These are phyloP conservation scores for Leishmania lainsoni DNA, from an alignment of 208 protist genomes.

Conservation along the genomic window DNA sequence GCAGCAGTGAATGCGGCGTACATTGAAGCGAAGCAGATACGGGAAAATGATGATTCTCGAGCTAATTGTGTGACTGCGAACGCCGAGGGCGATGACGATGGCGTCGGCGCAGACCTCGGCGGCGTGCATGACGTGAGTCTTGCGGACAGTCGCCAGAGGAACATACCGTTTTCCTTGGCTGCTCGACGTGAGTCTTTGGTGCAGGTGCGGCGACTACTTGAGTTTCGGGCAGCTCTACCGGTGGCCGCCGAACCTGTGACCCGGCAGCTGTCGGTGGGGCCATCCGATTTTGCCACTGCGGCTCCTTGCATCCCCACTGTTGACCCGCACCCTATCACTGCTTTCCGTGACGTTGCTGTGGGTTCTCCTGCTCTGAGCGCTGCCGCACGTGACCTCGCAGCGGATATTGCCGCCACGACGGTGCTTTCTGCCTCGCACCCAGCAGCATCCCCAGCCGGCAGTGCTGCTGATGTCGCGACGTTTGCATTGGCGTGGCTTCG, in stretches of 20 bases:
- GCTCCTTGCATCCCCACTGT: neutral
- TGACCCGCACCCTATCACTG: neutral
- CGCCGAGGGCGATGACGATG: neutral
- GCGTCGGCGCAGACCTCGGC: neutral
- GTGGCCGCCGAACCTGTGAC: neutral
- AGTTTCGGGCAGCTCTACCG: slow-evolving; percentile 3
- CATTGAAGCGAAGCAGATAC: neutral
- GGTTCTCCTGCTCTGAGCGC: neutral
- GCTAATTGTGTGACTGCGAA: neutral
- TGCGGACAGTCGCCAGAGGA: neutral
- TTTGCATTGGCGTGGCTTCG: slow-evolving; percentile 13
- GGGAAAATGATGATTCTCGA: no score
- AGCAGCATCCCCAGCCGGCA: neutral
- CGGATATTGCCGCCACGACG: slow-evolving; percentile 28
- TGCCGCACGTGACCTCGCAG: slow-evolving; percentile 27
- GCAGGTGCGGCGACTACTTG: slow-evolving; percentile 4
- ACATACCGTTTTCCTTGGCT: neutral
- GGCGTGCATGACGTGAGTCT: neutral
- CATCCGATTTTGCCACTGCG: neutral
- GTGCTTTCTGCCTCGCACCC: neutral
- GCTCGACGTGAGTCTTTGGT: neutral
- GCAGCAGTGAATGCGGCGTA: neutral
- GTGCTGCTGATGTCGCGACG: neutral
- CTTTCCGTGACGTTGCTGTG: neutral
- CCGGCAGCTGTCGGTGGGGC: neutral